Conservation (phyloP, 2,329 filamentous ascomycete species). For the Chalaropsis ovoidea region DNA sequence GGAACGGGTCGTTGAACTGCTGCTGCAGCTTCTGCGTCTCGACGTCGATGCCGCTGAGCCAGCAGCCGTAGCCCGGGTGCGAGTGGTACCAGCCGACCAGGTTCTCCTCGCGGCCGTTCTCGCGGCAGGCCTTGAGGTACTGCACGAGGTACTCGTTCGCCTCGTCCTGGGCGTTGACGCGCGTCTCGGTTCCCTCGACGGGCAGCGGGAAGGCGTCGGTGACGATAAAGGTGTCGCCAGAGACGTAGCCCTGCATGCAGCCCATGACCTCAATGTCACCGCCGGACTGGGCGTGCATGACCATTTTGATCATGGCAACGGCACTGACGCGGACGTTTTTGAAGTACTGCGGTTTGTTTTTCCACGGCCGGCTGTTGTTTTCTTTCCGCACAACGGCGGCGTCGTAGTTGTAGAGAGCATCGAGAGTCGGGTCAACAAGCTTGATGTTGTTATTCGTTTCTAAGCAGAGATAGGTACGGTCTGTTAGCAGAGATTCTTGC, state of each 20-base stretch:
- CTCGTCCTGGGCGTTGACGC: conserved; percentile 90
- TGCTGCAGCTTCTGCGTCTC: conserved; percentile 80
- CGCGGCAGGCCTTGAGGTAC: conserved; percentile 66
- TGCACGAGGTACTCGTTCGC: conserved; percentile 95
- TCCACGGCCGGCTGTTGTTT: conserved; percentile 70
- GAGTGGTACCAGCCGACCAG: conserved; percentile 97
- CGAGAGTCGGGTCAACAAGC: conserved; percentile 74
- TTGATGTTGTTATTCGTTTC: conserved; percentile 80
- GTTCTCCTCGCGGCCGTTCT: conserved; percentile 74
- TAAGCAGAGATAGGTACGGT: conserved; percentile 32
- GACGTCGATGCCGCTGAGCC: conserved; percentile 94
- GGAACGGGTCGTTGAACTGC: conserved; percentile 75
- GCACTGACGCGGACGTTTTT: conserved; percentile 88
- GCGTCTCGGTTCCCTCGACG: conserved; percentile 95
- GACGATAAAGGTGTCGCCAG: conserved; percentile 75
- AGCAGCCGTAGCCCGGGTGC: conserved; percentile 95
- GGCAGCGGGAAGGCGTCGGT: conserved; percentile 90
- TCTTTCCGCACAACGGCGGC: conserved; percentile 37
- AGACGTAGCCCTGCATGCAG: conserved; percentile 90
- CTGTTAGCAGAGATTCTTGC: not conserved
- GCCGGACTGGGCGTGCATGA: conserved; percentile 95
- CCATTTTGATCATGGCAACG: conserved; percentile 94
- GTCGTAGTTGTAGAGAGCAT: conserved; percentile 85
- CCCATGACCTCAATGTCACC: conserved; percentile 94
- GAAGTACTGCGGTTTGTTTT: conserved; percentile 72